These are phyloP conservation scores for Apiotrichum porosum DNA, from an alignment of 1,284 basidiomycete species.

Conservation along the genomic window DNA sequence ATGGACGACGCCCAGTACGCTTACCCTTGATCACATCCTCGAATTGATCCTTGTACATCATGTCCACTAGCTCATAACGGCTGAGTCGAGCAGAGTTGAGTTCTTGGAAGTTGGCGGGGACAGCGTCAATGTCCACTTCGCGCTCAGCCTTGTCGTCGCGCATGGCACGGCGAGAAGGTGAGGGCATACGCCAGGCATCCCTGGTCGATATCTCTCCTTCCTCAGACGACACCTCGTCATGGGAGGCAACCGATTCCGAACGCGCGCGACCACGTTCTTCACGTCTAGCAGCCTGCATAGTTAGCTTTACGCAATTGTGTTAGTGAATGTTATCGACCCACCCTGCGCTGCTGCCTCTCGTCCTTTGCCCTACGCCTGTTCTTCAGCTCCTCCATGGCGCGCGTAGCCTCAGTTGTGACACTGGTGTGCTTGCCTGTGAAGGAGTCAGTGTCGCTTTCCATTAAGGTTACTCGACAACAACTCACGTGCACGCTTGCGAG, in stretches of 20 bases:
- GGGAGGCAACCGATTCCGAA: slow-evolving; percentile 25
- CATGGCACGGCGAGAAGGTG: slow-evolving; percentile 8
- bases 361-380: slow-evolving; percentile 65
- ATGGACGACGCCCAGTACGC: too few relatives aligned
- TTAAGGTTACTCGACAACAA: slow-evolving; percentile 28
- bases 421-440: slow-evolving; percentile 66
- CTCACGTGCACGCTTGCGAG: slow-evolving; percentile 53
- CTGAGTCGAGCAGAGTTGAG: slow-evolving; percentile 69
- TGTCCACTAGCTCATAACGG: slow-evolving; percentile 65
- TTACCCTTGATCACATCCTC: slow-evolving; percentile 27
- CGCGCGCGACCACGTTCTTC: slow-evolving; percentile 57
- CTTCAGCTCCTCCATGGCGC: slow-evolving; percentile 75
- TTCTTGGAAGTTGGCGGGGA: slow-evolving; percentile 61
- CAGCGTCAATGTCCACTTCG: slow-evolving; percentile 58
- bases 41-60: slow-evolving; percentile 32
- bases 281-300: slow-evolving; percentile 21
- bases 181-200: slow-evolving; percentile 54
- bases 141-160: slow-evolving; percentile 59
- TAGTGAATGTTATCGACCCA: slow-evolving; percentile 14
- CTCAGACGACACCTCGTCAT: slow-evolving; percentile 35
- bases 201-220: slow-evolving; percentile 68
- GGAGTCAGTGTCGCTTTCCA: too few relatives aligned
- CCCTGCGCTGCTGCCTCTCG: slow-evolving; percentile 32
- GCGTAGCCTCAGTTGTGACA: slow-evolving; percentile 73
- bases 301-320: neutral